Conservation (phyloP, 2,329 filamentous ascomycete species). For the Cladophialophora psammophila region DNA sequence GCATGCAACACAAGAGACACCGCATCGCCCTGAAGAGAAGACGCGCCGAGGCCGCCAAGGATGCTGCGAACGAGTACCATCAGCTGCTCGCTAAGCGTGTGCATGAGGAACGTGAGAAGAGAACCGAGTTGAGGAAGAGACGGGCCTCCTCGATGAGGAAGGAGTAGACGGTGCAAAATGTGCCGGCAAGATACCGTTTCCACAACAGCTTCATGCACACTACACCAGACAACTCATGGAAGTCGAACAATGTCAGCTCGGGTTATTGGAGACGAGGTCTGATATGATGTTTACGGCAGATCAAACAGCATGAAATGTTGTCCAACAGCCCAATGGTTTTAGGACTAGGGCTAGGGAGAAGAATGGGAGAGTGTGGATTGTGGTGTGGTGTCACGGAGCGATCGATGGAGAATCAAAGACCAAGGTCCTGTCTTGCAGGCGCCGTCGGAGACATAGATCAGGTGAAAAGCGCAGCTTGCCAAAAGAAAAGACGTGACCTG, state of each 20-base stretch:
- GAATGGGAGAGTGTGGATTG: conserved; percentile 18
- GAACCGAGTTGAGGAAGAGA: conserved; percentile 94
- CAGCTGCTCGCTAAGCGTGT: conserved; percentile 97
- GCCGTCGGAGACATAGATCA: conserved; percentile 8
- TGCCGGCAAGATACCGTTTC: background rate
- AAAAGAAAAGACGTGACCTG: conserved; percentile 14
- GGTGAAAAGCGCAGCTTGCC: background rate
- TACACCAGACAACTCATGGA: background rate
- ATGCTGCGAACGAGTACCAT: conserved; percentile 98
- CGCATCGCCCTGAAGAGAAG: conserved; percentile 97
- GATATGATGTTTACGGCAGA: background rate
- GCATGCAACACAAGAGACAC: conserved; percentile 99
- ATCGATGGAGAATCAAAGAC: conserved; percentile 17
- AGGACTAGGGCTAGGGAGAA: background rate
- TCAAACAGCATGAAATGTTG: background rate
- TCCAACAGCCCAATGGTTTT: background rate
- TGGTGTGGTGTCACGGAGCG: conserved; percentile 25
- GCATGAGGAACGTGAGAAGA: conserved; percentile 91
- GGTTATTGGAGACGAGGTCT: background rate
- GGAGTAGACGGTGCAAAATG: conserved; percentile 58
- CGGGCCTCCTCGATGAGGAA: conserved; percentile 94
- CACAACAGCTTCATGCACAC: background rate
- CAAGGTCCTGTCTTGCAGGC: conserved; percentile 17
- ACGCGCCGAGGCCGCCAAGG: conserved; percentile 95
- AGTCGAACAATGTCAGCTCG: background rate